phyloP scores from a whole-genome alignment of 139 green algal genomes.

The Closterium sp. region DNA sequence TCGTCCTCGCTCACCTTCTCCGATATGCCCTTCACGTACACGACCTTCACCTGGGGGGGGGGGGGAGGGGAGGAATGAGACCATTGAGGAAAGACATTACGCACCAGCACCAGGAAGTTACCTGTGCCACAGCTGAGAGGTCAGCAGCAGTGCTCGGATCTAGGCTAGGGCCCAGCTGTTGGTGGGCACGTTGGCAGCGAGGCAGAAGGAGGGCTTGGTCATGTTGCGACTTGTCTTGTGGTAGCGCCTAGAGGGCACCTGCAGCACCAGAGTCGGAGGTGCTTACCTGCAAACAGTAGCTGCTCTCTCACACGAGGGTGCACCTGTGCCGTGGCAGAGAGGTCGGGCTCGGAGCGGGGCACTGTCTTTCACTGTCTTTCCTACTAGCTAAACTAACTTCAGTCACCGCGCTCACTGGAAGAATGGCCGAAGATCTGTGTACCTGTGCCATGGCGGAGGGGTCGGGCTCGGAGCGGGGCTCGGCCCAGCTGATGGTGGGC shows the following conservation, averaged over 20 bases:
- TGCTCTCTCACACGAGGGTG: too few relatives aligned
- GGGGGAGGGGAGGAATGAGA: too few relatives aligned
- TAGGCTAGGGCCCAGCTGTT: conserved; percentile 61
- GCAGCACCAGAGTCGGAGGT: too few relatives aligned
- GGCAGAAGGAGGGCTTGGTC: conserved; percentile 63
- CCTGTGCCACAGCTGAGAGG: conserved; percentile 23
- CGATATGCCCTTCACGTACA: conserved; percentile 83
- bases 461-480: conserved; percentile 28
- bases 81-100: too few relatives aligned
- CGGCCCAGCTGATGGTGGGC: conserved; percentile 56
- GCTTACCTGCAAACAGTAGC: too few relatives aligned
- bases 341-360: conserved; percentile 23
- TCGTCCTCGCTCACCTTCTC: conserved; percentile 64
- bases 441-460: conserved; percentile 38
- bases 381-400: too few relatives aligned
- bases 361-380: too few relatives aligned
- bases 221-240: conserved; percentile 66
- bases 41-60: conserved; percentile 62
- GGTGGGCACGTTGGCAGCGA: conserved; percentile 57
- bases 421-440: too few relatives aligned
- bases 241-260: too few relatives aligned
- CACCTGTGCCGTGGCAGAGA: conserved; percentile 35
- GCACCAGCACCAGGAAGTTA: neutral
- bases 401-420: too few relatives aligned
- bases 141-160: neutral